Evolutionary conservation across 2,329 filamentous ascomycete species (phyloP).

Genomic region (Neocatenulostroma microsporum): DNA sequence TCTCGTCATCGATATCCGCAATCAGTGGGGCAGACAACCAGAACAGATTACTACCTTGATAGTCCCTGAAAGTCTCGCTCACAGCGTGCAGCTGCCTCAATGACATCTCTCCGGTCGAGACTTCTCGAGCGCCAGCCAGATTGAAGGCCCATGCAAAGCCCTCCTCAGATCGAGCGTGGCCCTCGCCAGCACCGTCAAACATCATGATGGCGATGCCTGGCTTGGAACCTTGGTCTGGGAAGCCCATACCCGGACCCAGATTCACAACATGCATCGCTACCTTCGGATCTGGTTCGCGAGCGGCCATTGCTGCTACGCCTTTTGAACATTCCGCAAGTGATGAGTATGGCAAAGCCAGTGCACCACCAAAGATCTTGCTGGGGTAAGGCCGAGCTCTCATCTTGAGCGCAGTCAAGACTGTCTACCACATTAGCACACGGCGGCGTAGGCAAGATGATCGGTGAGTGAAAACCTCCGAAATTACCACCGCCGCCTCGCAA

Average conservation of each 20-base stretch:
- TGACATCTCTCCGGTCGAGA: slow-evolving; percentile 17
- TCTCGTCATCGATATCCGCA: slow-evolving; percentile 18
- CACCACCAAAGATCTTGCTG: slow-evolving; percentile 19
- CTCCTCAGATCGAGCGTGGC: slow-evolving; percentile 22
- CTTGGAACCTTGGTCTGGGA: slow-evolving; percentile 15
- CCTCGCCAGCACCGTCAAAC: slow-evolving; percentile 27
- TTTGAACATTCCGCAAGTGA: slow-evolving; percentile 16
- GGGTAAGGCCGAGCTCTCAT: slow-evolving; percentile 24
- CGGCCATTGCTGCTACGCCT: slow-evolving; percentile 20
- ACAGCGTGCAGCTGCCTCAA: slow-evolving; percentile 21
- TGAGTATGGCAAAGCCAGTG: slow-evolving; percentile 18
- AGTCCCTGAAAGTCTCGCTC: slow-evolving; percentile 15
- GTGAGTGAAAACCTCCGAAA: slow-evolving; percentile 28
- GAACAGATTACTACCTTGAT: slow-evolving; percentile 19
- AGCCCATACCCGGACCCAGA: slow-evolving; percentile 18
- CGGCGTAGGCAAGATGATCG: not conserved
- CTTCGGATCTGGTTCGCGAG: slow-evolving; percentile 21
- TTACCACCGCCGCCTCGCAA: slow-evolving; percentile 34
- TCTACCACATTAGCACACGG: not conserved
- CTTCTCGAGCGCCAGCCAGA: slow-evolving; percentile 20
- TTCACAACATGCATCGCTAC: slow-evolving; percentile 26
- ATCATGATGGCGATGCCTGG: slow-evolving; percentile 22
- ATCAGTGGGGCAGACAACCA: slow-evolving; percentile 22
- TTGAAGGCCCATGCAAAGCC: slow-evolving; percentile 26
- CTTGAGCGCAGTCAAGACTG: slow-evolving; percentile 24